Percentiles rank a stretch among this genome's conserved stretches.
These are phyloP conservation scores for Peniophora sp. DNA, from an alignment of 1,284 basidiomycete genomes.

Conservation along the genomic window DNA sequence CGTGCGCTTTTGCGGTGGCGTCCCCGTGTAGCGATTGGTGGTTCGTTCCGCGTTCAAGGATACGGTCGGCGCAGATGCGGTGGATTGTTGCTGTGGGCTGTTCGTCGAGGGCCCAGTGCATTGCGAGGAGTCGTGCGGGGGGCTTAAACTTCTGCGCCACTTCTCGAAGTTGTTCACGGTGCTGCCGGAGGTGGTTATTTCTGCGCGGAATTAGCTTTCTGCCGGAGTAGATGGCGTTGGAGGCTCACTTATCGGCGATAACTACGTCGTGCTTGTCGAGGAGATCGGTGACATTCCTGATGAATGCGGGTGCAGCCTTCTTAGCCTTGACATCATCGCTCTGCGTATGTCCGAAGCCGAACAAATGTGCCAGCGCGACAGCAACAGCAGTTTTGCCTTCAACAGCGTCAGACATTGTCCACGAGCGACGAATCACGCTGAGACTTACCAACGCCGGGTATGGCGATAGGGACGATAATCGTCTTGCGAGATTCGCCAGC, in stretches of 20 bases:
- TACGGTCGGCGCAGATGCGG: slow-evolving; percentile 71
- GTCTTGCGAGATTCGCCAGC: slow-evolving; percentile 32
- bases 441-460: slow-evolving; percentile 84
- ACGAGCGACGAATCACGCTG: not conserved
- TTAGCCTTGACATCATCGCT: slow-evolving; percentile 86
- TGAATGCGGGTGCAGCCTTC: slow-evolving; percentile 71
- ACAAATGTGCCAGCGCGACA: slow-evolving; percentile 73
- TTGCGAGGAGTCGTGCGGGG: slow-evolving; percentile 65
- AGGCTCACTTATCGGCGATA: slow-evolving; percentile 78
- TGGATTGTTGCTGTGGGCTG: slow-evolving; percentile 49
- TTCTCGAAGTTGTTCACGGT: slow-evolving; percentile 63
- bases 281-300: slow-evolving; percentile 64
- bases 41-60: slow-evolving; percentile 68
- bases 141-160: slow-evolving; percentile 33
- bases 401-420: slow-evolving; percentile 3
- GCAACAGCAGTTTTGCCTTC: slow-evolving; percentile 86
- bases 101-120: slow-evolving; percentile 65
- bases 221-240: not conserved
- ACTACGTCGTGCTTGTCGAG: slow-evolving; percentile 68
- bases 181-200: slow-evolving; percentile 82
- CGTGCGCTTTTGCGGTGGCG: slow-evolving; percentile 47
- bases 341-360: slow-evolving; percentile 84
- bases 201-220: slow-evolving; percentile 32
- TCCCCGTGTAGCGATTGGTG: slow-evolving; percentile 79
- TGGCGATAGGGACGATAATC: slow-evolving; percentile 81